Conservation (phyloP, 805 yeast species). For the Candida corydali region DNA sequence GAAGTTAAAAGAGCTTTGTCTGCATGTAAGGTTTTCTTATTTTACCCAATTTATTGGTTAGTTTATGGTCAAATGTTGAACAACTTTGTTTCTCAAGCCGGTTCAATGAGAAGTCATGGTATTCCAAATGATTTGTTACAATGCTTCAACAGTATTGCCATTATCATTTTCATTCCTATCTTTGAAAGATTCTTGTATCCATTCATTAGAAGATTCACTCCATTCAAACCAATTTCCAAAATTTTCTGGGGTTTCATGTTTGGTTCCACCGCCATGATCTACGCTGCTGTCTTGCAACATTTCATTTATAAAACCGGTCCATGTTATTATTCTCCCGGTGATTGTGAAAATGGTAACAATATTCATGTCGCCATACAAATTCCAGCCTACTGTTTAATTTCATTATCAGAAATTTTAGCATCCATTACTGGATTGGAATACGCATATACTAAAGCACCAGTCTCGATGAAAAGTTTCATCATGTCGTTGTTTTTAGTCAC, state of each 20-base stretch:
- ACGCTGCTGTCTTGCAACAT: conserved; percentile 73
- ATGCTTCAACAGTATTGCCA: conserved; percentile 70
- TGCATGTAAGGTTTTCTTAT: conserved; percentile 71
- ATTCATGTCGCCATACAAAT: conserved; percentile 67
- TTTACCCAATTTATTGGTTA: conserved; percentile 72
- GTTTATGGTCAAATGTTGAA: conserved; percentile 68
- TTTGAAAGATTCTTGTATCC: conserved; percentile 55
- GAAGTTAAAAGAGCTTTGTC: conserved; percentile 61
- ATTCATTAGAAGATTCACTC: conserved; percentile 41
- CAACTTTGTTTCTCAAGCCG: conserved; percentile 72
- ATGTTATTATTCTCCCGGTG: conserved; percentile 60
- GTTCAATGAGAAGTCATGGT: conserved; percentile 68
- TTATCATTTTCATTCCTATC: conserved; percentile 74
- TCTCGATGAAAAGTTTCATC: conserved; percentile 59
- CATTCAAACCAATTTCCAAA: conserved; percentile 67
- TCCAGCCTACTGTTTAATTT: conserved; percentile 72
- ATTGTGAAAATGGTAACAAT: conserved; percentile 51
- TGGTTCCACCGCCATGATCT: conserved; percentile 63
- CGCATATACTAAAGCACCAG: conserved; percentile 81
- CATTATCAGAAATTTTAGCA: conserved; percentile 73
- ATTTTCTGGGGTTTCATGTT: conserved; percentile 67
- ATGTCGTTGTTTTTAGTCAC: conserved; percentile 66
- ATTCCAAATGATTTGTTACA: conserved; percentile 79
- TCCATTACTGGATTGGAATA: conserved; percentile 80
- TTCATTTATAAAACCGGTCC: conserved; percentile 68